Evolutionary conservation across 106 monocot species (phyloP).

Genomic region (Allium fistulosum): DNA sequence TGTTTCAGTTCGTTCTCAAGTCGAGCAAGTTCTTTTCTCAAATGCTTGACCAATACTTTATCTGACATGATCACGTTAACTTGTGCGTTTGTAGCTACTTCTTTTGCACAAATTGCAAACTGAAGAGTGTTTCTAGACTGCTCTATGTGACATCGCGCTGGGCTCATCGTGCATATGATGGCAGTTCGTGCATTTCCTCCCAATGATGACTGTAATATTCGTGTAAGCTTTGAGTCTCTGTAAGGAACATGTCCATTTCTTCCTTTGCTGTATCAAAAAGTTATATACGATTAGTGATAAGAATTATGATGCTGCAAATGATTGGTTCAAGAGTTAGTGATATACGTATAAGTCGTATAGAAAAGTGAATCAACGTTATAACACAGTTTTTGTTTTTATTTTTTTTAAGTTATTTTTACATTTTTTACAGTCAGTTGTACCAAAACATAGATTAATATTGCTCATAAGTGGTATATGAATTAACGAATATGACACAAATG

Average conservation of each 20-base stretch:
- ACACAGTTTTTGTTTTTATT: too few species aligned
- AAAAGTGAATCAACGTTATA: too few species aligned
- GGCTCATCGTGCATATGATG: constrained; percentile 82
- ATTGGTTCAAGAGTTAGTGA: too few species aligned
- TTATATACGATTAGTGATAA: not conserved
- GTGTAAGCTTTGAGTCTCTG: constrained; percentile 74
- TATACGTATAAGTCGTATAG: too few species aligned
- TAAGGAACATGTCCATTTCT: constrained; percentile 68
- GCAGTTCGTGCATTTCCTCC: constrained; percentile 74
- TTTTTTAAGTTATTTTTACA: too few species aligned
- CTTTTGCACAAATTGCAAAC: constrained; percentile 71
- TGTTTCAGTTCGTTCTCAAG: constrained; percentile 69
- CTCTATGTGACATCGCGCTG: constrained; percentile 60
- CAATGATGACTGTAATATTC: constrained; percentile 54
- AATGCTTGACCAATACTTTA: constrained; percentile 76
- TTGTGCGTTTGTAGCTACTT: constrained; percentile 48
- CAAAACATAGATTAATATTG: too few species aligned
- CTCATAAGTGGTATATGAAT: too few species aligned
- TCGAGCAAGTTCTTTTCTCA: constrained; percentile 73
- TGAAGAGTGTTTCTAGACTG: constrained; percentile 61
- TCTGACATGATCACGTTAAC: constrained; percentile 92
- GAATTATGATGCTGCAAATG: not conserved
- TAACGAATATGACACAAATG: too few species aligned
- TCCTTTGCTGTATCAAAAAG: constrained; percentile 34
- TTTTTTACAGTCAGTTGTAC: too few species aligned